A percentile compares a stretch with the other conserved stretches of the same genome.
phyloP scores from a whole-genome alignment of 2,329 filamentous ascomycete genomes.

The Metarhizium guizhouense region DNA sequence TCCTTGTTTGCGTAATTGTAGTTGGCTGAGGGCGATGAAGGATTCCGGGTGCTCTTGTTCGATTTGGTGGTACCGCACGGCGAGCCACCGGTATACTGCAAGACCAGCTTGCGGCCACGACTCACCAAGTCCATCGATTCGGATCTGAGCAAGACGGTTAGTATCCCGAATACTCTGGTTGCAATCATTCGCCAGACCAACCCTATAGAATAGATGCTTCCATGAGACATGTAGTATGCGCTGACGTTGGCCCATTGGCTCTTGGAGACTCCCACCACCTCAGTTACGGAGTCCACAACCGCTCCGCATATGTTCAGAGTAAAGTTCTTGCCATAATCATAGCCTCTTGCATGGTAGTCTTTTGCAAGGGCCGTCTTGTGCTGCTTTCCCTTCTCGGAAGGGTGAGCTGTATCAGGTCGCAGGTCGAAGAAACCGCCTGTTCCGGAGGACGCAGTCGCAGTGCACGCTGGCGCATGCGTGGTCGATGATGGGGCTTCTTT shows the following conservation, averaged over 20 bases:
- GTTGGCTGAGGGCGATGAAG: neutral
- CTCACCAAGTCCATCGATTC: slow-evolving; percentile 45
- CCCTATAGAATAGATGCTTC: slow-evolving; percentile 67
- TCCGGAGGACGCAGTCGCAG: slow-evolving; percentile 45
- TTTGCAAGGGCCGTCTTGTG: slow-evolving; percentile 32
- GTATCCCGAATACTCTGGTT: neutral
- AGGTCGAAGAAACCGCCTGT: slow-evolving; percentile 52
- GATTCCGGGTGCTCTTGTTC: slow-evolving; percentile 17
- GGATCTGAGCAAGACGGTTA: slow-evolving; percentile 15
- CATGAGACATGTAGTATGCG: slow-evolving; percentile 62
- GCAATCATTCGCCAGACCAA: slow-evolving; percentile 29
- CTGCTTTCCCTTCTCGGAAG: slow-evolving; percentile 33
- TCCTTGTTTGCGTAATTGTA: neutral
- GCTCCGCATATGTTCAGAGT: slow-evolving; percentile 74
- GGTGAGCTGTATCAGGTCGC: slow-evolving; percentile 42
- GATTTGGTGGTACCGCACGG: slow-evolving; percentile 48
- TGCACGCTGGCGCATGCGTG: slow-evolving; percentile 39
- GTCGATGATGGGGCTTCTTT: slow-evolving; percentile 32
- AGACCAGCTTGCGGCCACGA: slow-evolving; percentile 64
- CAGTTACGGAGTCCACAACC: slow-evolving; percentile 56
- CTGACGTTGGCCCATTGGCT: slow-evolving; percentile 62
- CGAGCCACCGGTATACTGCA: slow-evolving; percentile 71
- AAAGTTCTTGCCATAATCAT: slow-evolving; percentile 74
- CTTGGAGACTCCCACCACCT: slow-evolving; percentile 56
- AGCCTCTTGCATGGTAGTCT: slow-evolving; percentile 59